Evolutionary conservation across 2,329 filamentous ascomycete genomes (phyloP).

Genomic region (Cladophialophora carrionii): DNA sequence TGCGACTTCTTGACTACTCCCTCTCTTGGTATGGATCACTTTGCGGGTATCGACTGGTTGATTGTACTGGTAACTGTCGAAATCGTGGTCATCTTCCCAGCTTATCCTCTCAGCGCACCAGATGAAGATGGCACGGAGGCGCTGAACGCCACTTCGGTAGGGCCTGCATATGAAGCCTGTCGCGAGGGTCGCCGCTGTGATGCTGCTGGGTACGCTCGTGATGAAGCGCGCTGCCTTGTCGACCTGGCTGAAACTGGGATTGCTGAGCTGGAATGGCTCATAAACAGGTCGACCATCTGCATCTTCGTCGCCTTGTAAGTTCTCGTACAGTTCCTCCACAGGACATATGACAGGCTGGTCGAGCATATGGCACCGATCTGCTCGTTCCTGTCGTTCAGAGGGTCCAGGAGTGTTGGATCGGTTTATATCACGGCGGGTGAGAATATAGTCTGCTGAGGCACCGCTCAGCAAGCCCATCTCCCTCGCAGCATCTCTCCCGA

Average conservation of each 20-base stretch:
- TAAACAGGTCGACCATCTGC: constrained; percentile 80
- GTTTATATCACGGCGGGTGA: constrained; percentile 93
- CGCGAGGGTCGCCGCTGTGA: constrained; percentile 78
- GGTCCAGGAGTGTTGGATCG: constrained; percentile 89
- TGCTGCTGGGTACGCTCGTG: constrained; percentile 77
- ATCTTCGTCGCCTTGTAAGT: constrained; percentile 86
- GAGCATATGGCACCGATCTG: constrained; percentile 91
- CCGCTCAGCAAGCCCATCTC: constrained; percentile 69
- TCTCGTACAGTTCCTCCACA: constrained; percentile 83
- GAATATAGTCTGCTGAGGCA: constrained; percentile 80
- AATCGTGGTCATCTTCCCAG: constrained; percentile 94
- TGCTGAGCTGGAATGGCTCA: constrained; percentile 64
- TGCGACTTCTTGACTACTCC: constrained; percentile 86
- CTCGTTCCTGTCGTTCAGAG: constrained; percentile 81
- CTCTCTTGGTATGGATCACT: constrained; percentile 81
- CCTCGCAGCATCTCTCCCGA: constrained; percentile 59
- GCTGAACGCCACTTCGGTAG: constrained; percentile 90
- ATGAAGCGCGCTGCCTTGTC: constrained; percentile 96
- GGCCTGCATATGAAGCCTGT: constrained; percentile 92
- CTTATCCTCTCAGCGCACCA: constrained; percentile 94
- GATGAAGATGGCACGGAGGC: constrained; percentile 90
- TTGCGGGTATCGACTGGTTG: constrained; percentile 70
- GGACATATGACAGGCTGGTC: constrained; percentile 86
- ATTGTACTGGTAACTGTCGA: constrained; percentile 49
- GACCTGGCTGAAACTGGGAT: constrained; percentile 83